phyloP scores from a whole-genome alignment of 2,329 filamentous ascomycete species.

The Penicillium sp. region DNA sequence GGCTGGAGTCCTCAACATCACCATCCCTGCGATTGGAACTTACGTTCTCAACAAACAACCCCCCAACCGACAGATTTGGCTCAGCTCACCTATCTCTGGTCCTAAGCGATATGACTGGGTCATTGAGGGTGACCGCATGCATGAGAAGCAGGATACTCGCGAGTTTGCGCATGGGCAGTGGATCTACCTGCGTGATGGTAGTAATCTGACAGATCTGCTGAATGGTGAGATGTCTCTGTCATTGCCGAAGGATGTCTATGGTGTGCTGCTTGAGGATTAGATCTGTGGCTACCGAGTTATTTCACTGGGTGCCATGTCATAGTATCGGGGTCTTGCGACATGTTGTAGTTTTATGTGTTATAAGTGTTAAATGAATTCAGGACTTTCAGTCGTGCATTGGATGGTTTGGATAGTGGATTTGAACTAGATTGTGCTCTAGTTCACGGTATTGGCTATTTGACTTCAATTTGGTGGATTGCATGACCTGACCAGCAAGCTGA shows the following conservation, averaged over 20 bases:
- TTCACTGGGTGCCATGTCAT: not conserved
- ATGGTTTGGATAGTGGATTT: not conserved
- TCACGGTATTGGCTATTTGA: not conserved
- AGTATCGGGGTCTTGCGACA: not conserved
- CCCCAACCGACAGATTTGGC: conserved; percentile 96
- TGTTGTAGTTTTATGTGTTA: conserved; percentile 6
- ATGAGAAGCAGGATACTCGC: conserved; percentile 73
- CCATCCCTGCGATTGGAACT: conserved; percentile 68
- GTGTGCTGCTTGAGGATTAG: conserved; percentile 23
- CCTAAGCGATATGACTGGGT: conserved; percentile 96
- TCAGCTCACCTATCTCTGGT: conserved; percentile 85
- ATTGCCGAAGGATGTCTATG: conserved; percentile 47
- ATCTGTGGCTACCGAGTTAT: not conserved
- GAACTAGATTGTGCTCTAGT: not conserved
- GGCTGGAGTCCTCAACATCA: conserved; percentile 83
- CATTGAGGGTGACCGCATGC: conserved; percentile 66
- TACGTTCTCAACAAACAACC: conserved; percentile 99
- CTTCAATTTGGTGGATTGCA: not conserved
- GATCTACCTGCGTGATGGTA: conserved; percentile 86
- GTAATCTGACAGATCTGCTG: conserved; percentile 70
- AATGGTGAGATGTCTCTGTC: conserved; percentile 73
- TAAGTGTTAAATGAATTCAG: not conserved
- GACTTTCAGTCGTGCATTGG: not conserved
- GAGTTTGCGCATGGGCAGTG: conserved; percentile 63
- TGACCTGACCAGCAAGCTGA: not conserved